Evolutionary conservation across 2,329 filamentous ascomycete species (phyloP), one percentile per base, ranked within the genome.

Genomic region (Pseudogymnoascus sp.): DNA sequence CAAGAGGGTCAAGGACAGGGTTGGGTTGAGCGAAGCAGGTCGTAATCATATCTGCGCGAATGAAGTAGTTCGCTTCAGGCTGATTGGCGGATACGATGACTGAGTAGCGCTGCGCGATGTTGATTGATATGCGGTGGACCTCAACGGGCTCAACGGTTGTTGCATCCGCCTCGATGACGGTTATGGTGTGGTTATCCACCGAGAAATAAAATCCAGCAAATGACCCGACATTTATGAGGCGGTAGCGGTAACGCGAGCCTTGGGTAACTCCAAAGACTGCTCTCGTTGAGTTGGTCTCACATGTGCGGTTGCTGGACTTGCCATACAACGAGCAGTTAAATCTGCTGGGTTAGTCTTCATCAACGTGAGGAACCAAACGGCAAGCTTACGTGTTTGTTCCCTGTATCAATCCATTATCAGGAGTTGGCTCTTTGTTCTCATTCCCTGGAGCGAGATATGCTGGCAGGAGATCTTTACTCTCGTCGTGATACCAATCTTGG

Each of bases 191-290:
- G 60, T 84, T 82, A 67, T 91, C 88, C 53, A 91, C 79, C 70
- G 84, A 85, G 29, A 91, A 80, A 70, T 91, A 87, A 66, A 91
- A 88, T 70, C 86, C 85, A 1, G 87, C 86, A 70, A 90, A 89
- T 0, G 85, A 86, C 10, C 86, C 88, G 7, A 87, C 82, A 66
- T 91, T 91, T 66, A 89, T 78, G 67, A 91, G 80, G 13, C 88
- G 83, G 59, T 91, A 75, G 47, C 86, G 81, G 67, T 91, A 62
- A 42, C 50, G 62, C 13, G 21, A 64, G 56, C 56, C 62, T 11
- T 56, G 16, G 8, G 31, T 63, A 11, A 63, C 42, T 11, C 35
- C 35, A 10, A 63, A 63, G n/a, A 53, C 37, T 31, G 61, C 38
- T n/a, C 8, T 62, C 7, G 61, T 50, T n/a, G 61, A 62, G 21